Evolutionary conservation across 1,284 basidiomycete genomes (phyloP).

Genomic region (Singerocomus inundabilis): DNA sequence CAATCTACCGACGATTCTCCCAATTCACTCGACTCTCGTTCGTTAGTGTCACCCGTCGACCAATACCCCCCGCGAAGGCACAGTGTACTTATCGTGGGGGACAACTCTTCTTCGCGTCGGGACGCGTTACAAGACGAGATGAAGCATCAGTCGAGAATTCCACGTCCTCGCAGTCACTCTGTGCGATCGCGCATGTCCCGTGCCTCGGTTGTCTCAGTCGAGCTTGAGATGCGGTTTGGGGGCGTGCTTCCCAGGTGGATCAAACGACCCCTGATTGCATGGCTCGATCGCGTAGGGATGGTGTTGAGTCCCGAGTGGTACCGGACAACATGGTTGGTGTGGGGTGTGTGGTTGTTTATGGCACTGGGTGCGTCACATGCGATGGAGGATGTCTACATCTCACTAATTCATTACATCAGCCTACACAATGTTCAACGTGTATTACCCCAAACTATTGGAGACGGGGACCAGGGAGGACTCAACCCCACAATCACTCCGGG

Average conservation of each 20-base stretch:
- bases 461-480: constrained; percentile 36
- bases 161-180: constrained; percentile 11
- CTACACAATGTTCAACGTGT: constrained; percentile 97
- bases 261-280: constrained; percentile 56
- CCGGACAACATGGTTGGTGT: constrained; percentile 80
- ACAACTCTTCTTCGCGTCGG: constrained; percentile 12
- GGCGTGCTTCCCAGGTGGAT: constrained; percentile 46
- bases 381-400: constrained; percentile 7
- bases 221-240: constrained; percentile 39
- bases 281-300: constrained; percentile 70
- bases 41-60: constrained; percentile 36
- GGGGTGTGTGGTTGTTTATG: constrained; percentile 82
- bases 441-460: constrained; percentile 88
- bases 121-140: constrained; percentile 13
- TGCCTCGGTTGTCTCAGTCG: constrained; percentile 34
- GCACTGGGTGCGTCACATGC: constrained; percentile 59
- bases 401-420: constrained; percentile 40
- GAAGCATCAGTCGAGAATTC: constrained; percentile 7
- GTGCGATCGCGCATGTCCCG: constrained; percentile 18
- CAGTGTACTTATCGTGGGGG: constrained; percentile 8
- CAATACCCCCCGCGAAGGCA: constrained; percentile 25
- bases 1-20: constrained; percentile 41
- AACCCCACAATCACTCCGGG: constrained; percentile 53
- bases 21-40: constrained; percentile 37
- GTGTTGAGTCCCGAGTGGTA: constrained; percentile 84